Conservation (phyloP, 2,329 filamentous ascomycete genomes). For the Epichloe bromicola region DNA sequence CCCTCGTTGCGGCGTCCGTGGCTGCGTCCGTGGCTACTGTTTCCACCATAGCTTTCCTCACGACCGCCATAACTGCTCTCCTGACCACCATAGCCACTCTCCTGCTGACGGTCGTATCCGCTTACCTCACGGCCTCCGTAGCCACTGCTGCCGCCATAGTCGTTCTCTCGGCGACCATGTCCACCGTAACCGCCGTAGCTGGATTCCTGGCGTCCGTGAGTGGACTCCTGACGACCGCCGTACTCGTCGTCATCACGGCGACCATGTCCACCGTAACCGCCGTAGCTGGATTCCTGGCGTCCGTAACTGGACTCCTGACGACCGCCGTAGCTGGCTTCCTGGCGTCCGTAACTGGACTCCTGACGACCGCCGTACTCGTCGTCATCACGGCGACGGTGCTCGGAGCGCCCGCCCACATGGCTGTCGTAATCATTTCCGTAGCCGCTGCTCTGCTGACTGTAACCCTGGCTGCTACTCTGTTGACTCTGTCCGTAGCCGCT, state of each 20-base stretch:
- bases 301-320: slow-evolving; percentile 11
- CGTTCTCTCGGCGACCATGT: slow-evolving; percentile 5
- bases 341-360: slow-evolving; percentile 10
- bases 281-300: slow-evolving; percentile 11
- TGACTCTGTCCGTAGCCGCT: slow-evolving; percentile 45
- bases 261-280: slow-evolving; percentile 10
- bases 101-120: slow-evolving; percentile 8
- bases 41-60: slow-evolving; percentile 11
- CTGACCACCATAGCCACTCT: slow-evolving; percentile 7
- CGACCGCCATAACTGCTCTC: slow-evolving; percentile 10
- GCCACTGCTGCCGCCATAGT: slow-evolving; percentile 7
- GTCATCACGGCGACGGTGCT: slow-evolving; percentile 1
- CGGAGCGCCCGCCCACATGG: slow-evolving; percentile 9
- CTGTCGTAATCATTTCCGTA: slow-evolving; percentile 13
- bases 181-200: slow-evolving; percentile 13
- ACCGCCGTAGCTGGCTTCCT: slow-evolving; percentile 13
- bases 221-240: slow-evolving; percentile 11
- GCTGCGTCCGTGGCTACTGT: slow-evolving; percentile 6
- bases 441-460: slow-evolving; percentile 30
- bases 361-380: slow-evolving; percentile 11
- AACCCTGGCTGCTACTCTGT: slow-evolving; percentile 40
- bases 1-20: slow-evolving; percentile 3
- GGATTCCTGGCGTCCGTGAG: slow-evolving; percentile 8
- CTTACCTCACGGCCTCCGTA: slow-evolving; percentile 7
- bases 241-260: slow-evolving; percentile 8